phyloP scores from a whole-genome alignment of 192 early-diverging fungal species.

The Coemansia sp. region DNA sequence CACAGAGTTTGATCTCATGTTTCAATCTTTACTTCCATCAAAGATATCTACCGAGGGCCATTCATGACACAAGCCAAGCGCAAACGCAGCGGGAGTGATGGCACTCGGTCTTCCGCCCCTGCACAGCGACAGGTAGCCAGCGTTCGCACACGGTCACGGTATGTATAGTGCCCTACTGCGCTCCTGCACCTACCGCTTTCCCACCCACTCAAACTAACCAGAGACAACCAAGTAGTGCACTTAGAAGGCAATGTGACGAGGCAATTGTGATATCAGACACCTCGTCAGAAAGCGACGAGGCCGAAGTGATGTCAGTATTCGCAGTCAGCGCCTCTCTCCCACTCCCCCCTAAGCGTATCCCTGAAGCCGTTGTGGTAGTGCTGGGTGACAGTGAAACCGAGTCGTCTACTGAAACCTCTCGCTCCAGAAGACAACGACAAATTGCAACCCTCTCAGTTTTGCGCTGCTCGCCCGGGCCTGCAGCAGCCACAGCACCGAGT shows the following conservation, averaged over 20 bases:
- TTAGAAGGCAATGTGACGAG: not conserved
- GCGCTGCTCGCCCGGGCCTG: not conserved
- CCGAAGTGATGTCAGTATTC: not conserved
- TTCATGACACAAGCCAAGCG: not conserved
- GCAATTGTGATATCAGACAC: not conserved
- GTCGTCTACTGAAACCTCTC: not conserved
- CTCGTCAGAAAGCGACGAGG: not conserved
- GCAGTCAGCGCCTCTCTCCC: not conserved
- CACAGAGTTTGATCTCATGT: not conserved
- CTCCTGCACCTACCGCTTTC: not conserved
- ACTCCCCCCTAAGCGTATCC: not conserved
- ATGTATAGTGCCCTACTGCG: not conserved
- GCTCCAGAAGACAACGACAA: not conserved
- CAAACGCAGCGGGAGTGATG: not conserved
- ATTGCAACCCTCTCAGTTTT: not conserved
- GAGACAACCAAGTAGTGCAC: not conserved
- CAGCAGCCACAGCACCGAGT: not conserved
- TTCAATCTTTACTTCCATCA: not conserved
- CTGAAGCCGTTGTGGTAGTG: not conserved
- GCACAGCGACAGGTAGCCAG: not conserved
- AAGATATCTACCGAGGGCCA: not conserved
- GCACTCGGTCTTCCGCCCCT: not conserved
- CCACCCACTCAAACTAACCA: not conserved
- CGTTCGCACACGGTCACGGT: not conserved
- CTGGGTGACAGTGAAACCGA: not conserved